phyloP scores from a whole-genome alignment of 495 filamentous ascomycete genomes.

The Jackrogersella minutella region DNA sequence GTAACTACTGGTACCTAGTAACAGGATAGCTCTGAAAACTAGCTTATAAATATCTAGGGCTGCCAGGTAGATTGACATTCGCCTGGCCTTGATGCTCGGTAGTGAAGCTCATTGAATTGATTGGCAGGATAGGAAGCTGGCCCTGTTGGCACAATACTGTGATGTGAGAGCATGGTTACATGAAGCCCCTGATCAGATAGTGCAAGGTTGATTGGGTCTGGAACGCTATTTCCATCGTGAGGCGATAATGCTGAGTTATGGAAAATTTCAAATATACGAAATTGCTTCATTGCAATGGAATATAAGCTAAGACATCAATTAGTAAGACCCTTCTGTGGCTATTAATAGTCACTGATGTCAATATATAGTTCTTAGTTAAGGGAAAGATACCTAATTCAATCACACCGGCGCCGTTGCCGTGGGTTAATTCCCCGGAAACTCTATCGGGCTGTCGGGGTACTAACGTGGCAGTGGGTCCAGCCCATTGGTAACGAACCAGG shows the following conservation, averaged over 20 bases:
- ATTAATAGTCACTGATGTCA: not conserved
- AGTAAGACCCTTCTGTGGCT: not conserved
- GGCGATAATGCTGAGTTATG: not conserved
- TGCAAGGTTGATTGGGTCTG: not conserved
- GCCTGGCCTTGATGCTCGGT: not conserved
- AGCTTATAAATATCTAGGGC: conserved; percentile 4
- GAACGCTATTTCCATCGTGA: not conserved
- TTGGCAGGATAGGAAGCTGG: not conserved
- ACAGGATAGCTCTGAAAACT: not conserved
- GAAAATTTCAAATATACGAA: not conserved
- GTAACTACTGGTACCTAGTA: no score
- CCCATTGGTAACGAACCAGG: conserved; percentile 13
- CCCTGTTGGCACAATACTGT: not conserved
- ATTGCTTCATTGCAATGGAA: not conserved
- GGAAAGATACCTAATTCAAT: not conserved
- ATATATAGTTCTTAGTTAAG: conserved; percentile 1
- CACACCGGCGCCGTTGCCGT: not conserved
- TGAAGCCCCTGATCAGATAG: not conserved
- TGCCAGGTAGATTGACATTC: not conserved
- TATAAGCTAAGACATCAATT: not conserved
- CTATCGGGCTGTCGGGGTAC: not conserved
- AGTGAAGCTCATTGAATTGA: not conserved
- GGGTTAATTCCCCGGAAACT: not conserved
- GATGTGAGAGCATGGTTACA: not conserved
- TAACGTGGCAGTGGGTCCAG: conserved; percentile 3